phyloP scores from a whole-genome alignment of 2,329 filamentous ascomycete genomes.

The Sporothrix pseudoabietina region DNA sequence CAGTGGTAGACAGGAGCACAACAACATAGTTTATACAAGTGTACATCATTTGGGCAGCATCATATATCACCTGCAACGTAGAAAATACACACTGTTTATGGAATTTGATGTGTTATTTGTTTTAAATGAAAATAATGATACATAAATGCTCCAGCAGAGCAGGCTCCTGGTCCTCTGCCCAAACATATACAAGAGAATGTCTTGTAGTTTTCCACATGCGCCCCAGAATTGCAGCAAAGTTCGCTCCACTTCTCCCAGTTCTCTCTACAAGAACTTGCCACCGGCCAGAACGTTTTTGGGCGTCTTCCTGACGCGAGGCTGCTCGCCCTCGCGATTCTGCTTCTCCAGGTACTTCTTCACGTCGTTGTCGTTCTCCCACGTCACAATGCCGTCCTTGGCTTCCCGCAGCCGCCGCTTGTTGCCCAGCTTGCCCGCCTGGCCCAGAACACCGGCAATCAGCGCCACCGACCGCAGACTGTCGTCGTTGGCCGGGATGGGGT shows the following conservation, averaged over 20 bases:
- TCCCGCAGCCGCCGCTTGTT: conserved; percentile 65
- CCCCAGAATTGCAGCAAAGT: neutral
- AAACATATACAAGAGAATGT: neutral
- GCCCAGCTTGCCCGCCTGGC: conserved; percentile 78
- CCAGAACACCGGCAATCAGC: conserved; percentile 82
- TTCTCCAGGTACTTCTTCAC: conserved; percentile 10
- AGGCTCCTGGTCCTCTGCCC: neutral
- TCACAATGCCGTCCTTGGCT: conserved; percentile 63
- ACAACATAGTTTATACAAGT: conserved; percentile 2
- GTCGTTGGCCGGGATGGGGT: conserved; percentile 94
- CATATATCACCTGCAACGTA: no score
- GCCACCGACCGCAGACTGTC: conserved; percentile 84
- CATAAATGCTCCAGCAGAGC: neutral
- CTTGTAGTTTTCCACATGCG: neutral
- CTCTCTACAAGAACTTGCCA: neutral
- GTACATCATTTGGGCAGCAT: no score
- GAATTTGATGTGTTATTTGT: neutral
- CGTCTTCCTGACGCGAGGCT: neutral
- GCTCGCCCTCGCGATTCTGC: neutral
- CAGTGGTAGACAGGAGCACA: conserved; percentile 40
- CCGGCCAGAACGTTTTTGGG: neutral
- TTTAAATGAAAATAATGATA: conserved; percentile 11
- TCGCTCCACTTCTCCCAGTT: neutral
- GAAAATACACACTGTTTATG: neutral
- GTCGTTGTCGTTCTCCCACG: conserved; percentile 53